A percentile compares a stretch with the other conserved stretches of the same genome.
Evolutionary conservation across 768 basidiomycete species (phyloP).

Genomic region (Dacryopinax primogenitus): DNA sequence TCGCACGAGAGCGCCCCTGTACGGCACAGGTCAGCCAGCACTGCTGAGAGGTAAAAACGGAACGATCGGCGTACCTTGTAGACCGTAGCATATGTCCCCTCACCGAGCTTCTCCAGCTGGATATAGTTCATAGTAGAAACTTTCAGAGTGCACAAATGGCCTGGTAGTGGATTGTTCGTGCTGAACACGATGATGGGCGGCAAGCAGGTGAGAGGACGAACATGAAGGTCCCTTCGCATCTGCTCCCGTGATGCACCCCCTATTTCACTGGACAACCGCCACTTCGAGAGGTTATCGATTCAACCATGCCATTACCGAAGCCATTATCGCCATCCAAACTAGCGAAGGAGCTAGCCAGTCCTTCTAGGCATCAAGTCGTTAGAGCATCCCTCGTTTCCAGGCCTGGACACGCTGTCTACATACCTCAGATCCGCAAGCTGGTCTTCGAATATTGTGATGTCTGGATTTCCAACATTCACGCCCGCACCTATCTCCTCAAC

Average conservation of each 20-base stretch:
- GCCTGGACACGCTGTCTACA: slow-evolving; percentile 54
- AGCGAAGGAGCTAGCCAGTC: too few species aligned
- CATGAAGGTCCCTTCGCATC: too few species aligned
- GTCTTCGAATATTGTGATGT: slow-evolving; percentile 82
- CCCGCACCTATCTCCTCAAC: slow-evolving; percentile 55
- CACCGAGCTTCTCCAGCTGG: slow-evolving; percentile 81
- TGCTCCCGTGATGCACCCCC: too few species aligned
- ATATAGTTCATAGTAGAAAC: slow-evolving; percentile 32
- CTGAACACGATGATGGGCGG: too few species aligned
- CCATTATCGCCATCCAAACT: too few species aligned
- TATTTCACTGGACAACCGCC: too few species aligned
- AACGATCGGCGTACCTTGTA: slow-evolving; percentile 66
- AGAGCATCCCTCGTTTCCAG: slow-evolving; percentile 41
- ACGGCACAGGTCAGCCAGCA: background rate
- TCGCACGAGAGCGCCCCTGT: slow-evolving; percentile 86
- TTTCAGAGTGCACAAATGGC: too few species aligned
- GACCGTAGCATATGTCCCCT: slow-evolving; percentile 92
- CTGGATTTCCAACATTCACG: slow-evolving; percentile 60
- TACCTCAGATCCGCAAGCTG: slow-evolving; percentile 70
- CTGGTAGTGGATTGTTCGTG: too few species aligned
- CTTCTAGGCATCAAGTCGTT: slow-evolving; percentile 27
- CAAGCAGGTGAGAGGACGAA: too few species aligned
- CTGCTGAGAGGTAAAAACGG: background rate
- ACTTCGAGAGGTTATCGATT: too few species aligned
- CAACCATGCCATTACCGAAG: too few species aligned